These are phyloP conservation scores for Melastoma candidum DNA, from an alignment of 441 rosid genomes.

Conservation along the genomic window DNA sequence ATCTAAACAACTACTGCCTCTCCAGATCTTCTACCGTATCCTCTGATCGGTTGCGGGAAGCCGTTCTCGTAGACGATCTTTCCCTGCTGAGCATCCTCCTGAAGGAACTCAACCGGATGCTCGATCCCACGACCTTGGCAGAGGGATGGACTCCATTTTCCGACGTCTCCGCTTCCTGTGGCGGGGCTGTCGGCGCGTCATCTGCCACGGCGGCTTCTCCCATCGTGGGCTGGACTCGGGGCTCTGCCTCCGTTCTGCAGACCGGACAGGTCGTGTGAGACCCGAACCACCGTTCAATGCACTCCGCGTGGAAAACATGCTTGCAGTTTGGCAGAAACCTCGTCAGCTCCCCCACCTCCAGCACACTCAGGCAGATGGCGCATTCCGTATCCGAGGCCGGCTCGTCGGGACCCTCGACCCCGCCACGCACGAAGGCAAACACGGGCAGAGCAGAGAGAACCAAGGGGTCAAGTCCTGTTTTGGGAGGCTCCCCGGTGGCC, in stretches of 20 bases:
- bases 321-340: conserved; percentile 16
- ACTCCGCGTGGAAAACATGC: conserved; percentile 17
- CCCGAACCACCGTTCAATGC: conserved; percentile 15
- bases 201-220: conserved; percentile 7
- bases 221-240: conserved; percentile 1
- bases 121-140: conserved; percentile 5
- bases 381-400: conserved; percentile 1
- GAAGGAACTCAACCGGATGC: conserved; percentile 10
- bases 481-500: conserved; percentile 2
- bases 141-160: background rate
- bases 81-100: conserved; percentile 15
- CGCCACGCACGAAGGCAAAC: conserved; percentile 5
- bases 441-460: conserved; percentile 9
- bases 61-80: conserved; percentile 9
- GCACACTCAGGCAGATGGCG: conserved; percentile 12
- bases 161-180: conserved; percentile 5
- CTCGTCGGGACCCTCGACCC: background rate
- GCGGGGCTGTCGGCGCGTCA: background rate
- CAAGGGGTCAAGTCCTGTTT: conserved; percentile 9
- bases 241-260: conserved; percentile 17
- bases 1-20: conserved; percentile 5
- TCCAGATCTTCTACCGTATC: conserved; percentile 10
- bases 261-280: conserved; percentile 14
- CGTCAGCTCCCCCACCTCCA: conserved; percentile 14
- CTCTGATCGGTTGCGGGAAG: conserved; percentile 1